Evolutionary conservation across 2,329 filamentous ascomycete genomes (phyloP).

Genomic region (Xylariaceae sp.): DNA sequence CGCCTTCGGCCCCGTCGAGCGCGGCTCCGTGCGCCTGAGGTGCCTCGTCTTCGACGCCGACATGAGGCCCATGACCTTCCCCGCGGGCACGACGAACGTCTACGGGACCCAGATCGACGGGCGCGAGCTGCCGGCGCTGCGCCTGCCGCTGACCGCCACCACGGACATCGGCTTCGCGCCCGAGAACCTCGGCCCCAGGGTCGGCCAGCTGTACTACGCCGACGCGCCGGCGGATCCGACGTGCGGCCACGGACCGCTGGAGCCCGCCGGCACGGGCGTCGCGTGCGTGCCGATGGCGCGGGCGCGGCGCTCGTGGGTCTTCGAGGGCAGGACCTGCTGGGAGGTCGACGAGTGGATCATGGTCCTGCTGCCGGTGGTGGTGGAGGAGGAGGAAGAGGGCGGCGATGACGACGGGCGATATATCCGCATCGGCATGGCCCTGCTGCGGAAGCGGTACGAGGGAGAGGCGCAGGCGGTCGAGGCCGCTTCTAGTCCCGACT

Average conservation of each 20-base stretch:
- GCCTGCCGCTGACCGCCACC: too few relatives aligned
- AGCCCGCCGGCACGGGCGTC: neutral
- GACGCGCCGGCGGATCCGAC: neutral
- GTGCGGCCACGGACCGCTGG: neutral
- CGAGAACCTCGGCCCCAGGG: too few relatives aligned
- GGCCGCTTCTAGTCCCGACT: neutral
- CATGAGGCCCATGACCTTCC: neutral
- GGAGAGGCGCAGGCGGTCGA: constrained; percentile 1
- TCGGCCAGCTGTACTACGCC: too few relatives aligned
- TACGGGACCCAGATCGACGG: neutral
- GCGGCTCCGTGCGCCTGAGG: neutral
- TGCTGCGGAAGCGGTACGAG: neutral
- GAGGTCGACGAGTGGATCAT: constrained; percentile 2
- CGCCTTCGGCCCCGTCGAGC: neutral
- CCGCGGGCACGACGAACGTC: too few relatives aligned
- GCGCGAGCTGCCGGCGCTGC: too few relatives aligned
- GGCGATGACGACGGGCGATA: too few relatives aligned
- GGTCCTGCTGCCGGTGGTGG: neutral
- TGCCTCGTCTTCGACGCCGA: constrained; percentile 1
- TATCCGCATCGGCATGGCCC: neutral
- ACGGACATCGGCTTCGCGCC: too few relatives aligned
- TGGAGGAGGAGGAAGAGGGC: neutral
- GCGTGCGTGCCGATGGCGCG: constrained; percentile 1
- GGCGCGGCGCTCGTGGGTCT: neutral
- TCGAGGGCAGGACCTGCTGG: neutral